Evolutionary conservation across 495 filamentous ascomycete species (phyloP), one percentile per base, ranked within the genome.

Genomic region (Xylaria intraflava): DNA sequence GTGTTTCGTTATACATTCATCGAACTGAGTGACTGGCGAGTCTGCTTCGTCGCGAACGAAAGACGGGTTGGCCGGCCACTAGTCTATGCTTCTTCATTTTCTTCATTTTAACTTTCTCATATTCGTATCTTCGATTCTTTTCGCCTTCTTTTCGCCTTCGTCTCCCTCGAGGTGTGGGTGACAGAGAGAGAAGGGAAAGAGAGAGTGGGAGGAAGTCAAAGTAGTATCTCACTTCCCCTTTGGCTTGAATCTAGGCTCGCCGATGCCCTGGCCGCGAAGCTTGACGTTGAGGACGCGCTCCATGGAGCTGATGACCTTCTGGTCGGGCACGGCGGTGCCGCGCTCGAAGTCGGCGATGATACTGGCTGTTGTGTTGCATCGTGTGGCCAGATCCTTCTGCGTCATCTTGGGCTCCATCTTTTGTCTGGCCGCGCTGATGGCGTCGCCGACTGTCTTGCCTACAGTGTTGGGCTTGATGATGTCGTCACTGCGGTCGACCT

Each of bases 401-500:
- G 91, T 93, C 86, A 97, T 88, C 75, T 93, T 90, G 53, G 83
- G 83, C 65, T 83, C 87, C 76, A 74, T 87, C 69, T 75, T 79
- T 62, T 74, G 72, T 35, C 89, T 84, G 52, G 82, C 80, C 63
- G 80, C 77, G 60, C 81, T 79, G 80, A 98, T 95, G 22, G 85
- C 89, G 53, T 86, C 80, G 56, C 86, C 90, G 55, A 97, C 89
- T 46, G 81, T 75, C 56, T 73, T 68, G 61, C 90, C 89, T 44
- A 96, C 79, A 49, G 89, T 95, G 72, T 90, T 91, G 61, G 90
- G 90, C 76, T 95, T 95, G 69, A 96, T 83, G 74, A 96, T 95
- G 69, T 96, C 93, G 78, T 97, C 94, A 69, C 83, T 82, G 62
- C 93, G 93, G 80, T 97, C 93, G 68, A 99, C 90, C 78, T 96